Percentiles rank a stretch among this genome's conserved stretches.
Conservation (phyloP, 1,139 yeast species). For the Pichia terricola region DNA sequence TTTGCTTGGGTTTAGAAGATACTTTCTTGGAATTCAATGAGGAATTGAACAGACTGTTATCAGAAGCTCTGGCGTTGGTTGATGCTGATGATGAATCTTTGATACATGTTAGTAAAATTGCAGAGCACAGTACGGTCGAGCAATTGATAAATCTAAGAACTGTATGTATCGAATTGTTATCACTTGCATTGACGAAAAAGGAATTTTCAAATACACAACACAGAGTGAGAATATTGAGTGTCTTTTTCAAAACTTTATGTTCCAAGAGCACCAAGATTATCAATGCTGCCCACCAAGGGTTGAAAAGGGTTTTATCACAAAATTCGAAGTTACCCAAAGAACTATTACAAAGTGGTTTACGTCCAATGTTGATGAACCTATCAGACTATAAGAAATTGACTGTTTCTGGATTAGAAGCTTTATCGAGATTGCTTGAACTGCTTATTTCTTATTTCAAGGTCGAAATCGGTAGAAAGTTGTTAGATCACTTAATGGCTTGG, state of each 20-base stretch:
- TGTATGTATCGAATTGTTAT: conserved; percentile 75
- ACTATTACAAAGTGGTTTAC: conserved; percentile 79
- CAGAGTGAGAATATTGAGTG: conserved; percentile 79
- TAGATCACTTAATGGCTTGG: conserved; percentile 95
- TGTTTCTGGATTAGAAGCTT: conserved; percentile 82
- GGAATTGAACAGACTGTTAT: conserved; percentile 70
- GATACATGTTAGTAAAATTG: conserved; percentile 75
- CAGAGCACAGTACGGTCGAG: conserved; percentile 81
- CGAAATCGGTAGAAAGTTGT: conserved; percentile 86
- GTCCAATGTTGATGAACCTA: conserved; percentile 91
- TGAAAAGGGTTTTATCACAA: conserved; percentile 74
- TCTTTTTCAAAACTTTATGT: conserved; percentile 86
- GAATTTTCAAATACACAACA: conserved; percentile 70
- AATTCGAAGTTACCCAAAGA: conserved; percentile 90
- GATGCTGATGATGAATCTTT: conserved; percentile 97
- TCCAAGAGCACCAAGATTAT: conserved; percentile 81
- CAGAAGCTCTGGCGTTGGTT: conserved; percentile 87
- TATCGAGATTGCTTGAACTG: conserved; percentile 77
- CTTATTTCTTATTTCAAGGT: conserved; percentile 90
- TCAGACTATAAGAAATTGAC: conserved; percentile 89
- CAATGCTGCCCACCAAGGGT: conserved; percentile 86
- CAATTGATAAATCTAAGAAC: conserved; percentile 81
- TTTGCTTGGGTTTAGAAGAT: conserved; percentile 72
- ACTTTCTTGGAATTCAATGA: conserved; percentile 82
- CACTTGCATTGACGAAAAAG: conserved; percentile 75